Conservation (phyloP, 768 basidiomycete species). For the Pisolithus sp. region DNA sequence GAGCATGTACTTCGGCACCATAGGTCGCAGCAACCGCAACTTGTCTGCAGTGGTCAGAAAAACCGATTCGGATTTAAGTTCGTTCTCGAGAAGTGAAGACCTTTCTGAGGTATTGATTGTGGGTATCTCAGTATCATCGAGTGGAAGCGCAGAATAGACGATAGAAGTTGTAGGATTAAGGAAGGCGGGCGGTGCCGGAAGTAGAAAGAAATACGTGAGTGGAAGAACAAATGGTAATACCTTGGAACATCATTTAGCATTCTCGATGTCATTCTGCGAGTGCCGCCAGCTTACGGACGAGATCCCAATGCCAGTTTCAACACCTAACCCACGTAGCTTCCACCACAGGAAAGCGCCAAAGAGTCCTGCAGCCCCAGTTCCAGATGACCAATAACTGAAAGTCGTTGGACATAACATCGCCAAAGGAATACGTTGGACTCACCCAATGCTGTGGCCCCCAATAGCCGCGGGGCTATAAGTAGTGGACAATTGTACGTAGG, state of each 20-base stretch:
- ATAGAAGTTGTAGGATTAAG: conserved; percentile 32
- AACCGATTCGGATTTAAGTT: conserved; percentile 36
- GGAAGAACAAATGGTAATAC: conserved; percentile 79
- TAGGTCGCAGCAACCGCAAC: conserved; percentile 70
- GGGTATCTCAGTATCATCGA: conserved; percentile 21
- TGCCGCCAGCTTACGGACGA: conserved; percentile 53
- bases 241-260: conserved; percentile 32
- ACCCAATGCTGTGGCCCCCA: conserved; percentile 80
- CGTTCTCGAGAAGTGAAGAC: conserved; percentile 19
- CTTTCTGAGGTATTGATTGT: conserved; percentile 20
- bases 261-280: background rate
- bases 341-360: conserved; percentile 94
- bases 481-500: conserved; percentile 90
- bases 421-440: conserved; percentile 12
- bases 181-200: conserved; percentile 57
- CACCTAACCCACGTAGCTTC: conserved; percentile 81
- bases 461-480: conserved; percentile 64
- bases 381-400: conserved; percentile 80
- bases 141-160: conserved; percentile 34
- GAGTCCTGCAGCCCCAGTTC: conserved; percentile 91
- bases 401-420: background rate
- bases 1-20: conserved; percentile 83
- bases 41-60: conserved; percentile 69
- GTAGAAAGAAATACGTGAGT: conserved; percentile 65
- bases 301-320: conserved; percentile 74